Evolutionary conservation across 345 rosid genomes (phyloP).

Genomic region (Moringa oleifera): DNA sequence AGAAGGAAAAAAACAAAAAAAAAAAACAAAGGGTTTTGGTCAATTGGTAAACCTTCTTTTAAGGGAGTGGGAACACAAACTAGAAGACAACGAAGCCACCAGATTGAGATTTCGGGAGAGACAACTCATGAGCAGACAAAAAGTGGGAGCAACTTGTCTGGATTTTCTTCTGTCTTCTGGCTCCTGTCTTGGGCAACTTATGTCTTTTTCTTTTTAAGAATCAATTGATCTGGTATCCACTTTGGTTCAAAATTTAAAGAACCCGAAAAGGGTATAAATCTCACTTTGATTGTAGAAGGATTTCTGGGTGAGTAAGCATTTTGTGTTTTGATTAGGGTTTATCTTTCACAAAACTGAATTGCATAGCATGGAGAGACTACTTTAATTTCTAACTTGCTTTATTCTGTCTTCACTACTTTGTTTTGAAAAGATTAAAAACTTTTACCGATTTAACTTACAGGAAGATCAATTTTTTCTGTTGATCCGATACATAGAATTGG

Average conservation of each 20-base stretch:
- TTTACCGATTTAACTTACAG: no score
- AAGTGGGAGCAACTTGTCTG: slow-evolving; percentile 25
- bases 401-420: no score
- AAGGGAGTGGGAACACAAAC: slow-evolving; percentile 49
- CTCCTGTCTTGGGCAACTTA: slow-evolving; percentile 21
- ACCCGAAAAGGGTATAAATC: slow-evolving; percentile 11
- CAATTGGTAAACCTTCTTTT: slow-evolving; percentile 30
- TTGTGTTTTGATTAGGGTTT: no score
- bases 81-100: slow-evolving; percentile 56
- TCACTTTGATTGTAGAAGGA: background rate
- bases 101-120: slow-evolving; percentile 28
- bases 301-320: no score
- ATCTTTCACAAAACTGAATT: no score
- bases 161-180: slow-evolving; percentile 35
- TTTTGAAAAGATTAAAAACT: no score
- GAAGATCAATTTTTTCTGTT: no score
- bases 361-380: no score
- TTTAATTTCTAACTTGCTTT: no score
- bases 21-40: no score
- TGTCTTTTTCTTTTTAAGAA: background rate
- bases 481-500: no score
- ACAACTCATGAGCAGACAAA: slow-evolving; percentile 40
- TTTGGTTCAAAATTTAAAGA: slow-evolving; percentile 14
- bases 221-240: background rate
- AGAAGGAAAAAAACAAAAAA: no score